A percentile compares a stretch with the other conserved stretches of the same genome.
phyloP scores from a whole-genome alignment of 2,329 filamentous ascomycete species.

The Moelleriella libera region DNA sequence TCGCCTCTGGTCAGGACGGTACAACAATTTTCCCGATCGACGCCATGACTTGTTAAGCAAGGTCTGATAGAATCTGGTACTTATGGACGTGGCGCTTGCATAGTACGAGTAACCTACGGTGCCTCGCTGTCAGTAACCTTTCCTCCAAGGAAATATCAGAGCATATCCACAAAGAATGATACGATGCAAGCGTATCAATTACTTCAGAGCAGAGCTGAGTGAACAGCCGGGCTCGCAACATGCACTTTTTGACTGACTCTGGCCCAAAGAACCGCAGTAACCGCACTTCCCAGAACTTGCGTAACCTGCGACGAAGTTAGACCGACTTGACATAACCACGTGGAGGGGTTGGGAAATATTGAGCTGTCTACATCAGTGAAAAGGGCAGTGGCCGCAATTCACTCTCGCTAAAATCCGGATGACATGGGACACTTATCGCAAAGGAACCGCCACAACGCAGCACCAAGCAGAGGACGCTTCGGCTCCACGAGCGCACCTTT shows the following conservation, averaged over 20 bases:
- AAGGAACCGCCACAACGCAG: too few species aligned
- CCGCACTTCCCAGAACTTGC: constrained; percentile 36
- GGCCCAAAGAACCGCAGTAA: constrained; percentile 33
- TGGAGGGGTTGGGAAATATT: too few species aligned
- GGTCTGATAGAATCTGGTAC: constrained; percentile 52
- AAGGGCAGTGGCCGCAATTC: too few species aligned
- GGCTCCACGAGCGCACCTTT: too few species aligned
- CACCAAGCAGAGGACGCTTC: too few species aligned
- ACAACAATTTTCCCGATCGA: constrained; percentile 56
- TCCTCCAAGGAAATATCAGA: neutral
- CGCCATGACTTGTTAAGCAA: constrained; percentile 68
- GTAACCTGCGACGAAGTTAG: constrained; percentile 24
- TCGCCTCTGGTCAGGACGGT: constrained; percentile 62
- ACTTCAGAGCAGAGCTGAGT: too few species aligned
- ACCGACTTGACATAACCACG: too few species aligned
- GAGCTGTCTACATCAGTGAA: too few species aligned
- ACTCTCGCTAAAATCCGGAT: too few species aligned
- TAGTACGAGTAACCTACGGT: constrained; percentile 59
- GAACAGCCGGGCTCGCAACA: neutral
- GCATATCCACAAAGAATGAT: too few species aligned
- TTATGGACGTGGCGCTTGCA: constrained; percentile 45
- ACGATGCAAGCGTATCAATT: too few species aligned
- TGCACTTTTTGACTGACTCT: constrained; percentile 36
- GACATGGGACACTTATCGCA: too few species aligned
- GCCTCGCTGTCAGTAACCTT: constrained; percentile 12